phyloP scores from a whole-genome alignment of 192 early-diverging fungal genomes.

The Rhizoclosmatium sp. region DNA sequence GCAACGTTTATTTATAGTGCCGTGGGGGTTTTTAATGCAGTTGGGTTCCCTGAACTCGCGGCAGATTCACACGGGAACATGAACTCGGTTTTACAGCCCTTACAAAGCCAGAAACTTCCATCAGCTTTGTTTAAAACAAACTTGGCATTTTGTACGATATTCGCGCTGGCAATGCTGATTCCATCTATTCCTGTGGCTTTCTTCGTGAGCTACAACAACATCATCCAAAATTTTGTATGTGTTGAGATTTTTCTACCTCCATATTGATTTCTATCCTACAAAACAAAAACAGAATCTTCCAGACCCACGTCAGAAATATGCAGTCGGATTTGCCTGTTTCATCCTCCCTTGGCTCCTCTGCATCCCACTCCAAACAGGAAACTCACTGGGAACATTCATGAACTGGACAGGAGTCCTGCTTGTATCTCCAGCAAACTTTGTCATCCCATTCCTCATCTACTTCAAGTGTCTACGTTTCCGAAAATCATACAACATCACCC shows the following conservation, averaged over 20 bases:
- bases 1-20: constrained; percentile 49
- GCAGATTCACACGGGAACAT: not conserved
- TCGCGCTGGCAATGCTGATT: constrained; percentile 60
- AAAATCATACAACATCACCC: constrained; percentile 48
- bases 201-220: constrained; percentile 56
- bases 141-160: constrained; percentile 48
- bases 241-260: too few species aligned
- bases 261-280: too few species aligned
- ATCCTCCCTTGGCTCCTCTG: too few species aligned
- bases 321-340: too few species aligned
- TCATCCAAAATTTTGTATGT: constrained; percentile 56
- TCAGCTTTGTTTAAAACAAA: constrained; percentile 25
- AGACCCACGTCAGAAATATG: too few species aligned
- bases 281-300: too few species aligned
- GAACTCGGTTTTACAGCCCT: not conserved
- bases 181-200: constrained; percentile 59
- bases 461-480: constrained; percentile 61
- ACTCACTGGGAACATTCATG: constrained; percentile 46
- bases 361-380: constrained; percentile 51
- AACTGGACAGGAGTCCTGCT: constrained; percentile 63
- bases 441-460: constrained; percentile 65
- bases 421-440: constrained; percentile 62
- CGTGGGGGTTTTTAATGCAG: constrained; percentile 51
- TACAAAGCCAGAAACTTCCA: not conserved
- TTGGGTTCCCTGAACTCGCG: constrained; percentile 21